Base-by-base conservation (phyloP, 1,284 basidiomycete species). In the Leccinum angustisporum region DNA sequence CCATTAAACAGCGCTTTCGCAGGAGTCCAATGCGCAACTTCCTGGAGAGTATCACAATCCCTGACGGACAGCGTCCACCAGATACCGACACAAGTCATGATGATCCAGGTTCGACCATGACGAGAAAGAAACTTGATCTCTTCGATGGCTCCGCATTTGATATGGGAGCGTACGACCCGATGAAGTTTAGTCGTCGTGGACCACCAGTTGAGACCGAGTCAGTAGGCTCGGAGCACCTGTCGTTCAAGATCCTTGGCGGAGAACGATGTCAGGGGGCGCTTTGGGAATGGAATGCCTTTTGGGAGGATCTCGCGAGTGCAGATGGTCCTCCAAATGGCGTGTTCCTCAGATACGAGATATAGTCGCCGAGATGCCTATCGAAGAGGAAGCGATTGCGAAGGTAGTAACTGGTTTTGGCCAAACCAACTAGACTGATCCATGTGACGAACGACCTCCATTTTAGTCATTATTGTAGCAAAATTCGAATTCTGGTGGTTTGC, bases 31-130 rank as follows among this genome's bases (percentile, higher is more conserved):
- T 82, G 76, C 1, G 71, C 79, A 51, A 76, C 63, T 7, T 61
- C 57, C n/a, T 56, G 56, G 31, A 75, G 62, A 14, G 60, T 66
- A 64, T 61, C 56, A 31, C 83, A 67, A 61, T 83, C 78, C 84
- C 87, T 86, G 30, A 85, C 70, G 2, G 77, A 76, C 56, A 88
- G 68, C 27, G 77, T 75, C 33, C 77, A 78, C 86, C 86, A 89
- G 54, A 88, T 82, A 5, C 80, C 80, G 62, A 83, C 81, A 9
- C 84, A 84, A 9, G 85, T 77, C 3, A 83, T 83, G 57, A 85
- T 60, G 11, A 88, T 61, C 70, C 81, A 79, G 57, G 72, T 70
- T 9, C 76, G 78, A 8, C 75, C 77, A 52, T 71, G 69, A 11
- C 78, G 77, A 30, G 80, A 80, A 1, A 87, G 58, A 65, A 88